phyloP scores from a whole-genome alignment of 371 early-diverging fungal genomes.

The Actinomortierella ambigua region DNA sequence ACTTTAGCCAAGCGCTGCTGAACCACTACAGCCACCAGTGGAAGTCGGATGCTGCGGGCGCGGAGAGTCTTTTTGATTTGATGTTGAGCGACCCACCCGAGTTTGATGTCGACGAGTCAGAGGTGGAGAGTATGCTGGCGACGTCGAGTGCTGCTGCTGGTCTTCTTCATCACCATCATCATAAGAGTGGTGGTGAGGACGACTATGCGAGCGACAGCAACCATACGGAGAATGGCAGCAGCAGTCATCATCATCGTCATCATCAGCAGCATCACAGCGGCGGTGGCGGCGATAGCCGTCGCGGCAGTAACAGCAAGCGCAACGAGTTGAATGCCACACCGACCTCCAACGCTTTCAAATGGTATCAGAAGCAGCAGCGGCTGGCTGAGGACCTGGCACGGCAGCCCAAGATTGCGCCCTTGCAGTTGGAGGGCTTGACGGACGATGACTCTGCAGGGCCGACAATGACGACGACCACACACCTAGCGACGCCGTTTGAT shows the following conservation, averaged over 20 bases:
- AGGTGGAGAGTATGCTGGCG: conserved; percentile 19
- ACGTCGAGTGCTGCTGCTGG: too few relatives aligned
- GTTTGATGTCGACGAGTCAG: conserved; percentile 24
- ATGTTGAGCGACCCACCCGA: conserved; percentile 45
- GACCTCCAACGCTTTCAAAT: conserved; percentile 11
- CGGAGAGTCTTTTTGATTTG: conserved; percentile 27
- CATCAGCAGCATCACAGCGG: too few relatives aligned
- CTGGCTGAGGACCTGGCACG: conserved; percentile 27
- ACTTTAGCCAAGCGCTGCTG: conserved; percentile 29
- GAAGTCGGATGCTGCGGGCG: conserved; percentile 22
- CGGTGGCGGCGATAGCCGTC: neutral
- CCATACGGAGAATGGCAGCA: too few relatives aligned
- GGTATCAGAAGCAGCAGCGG: conserved; percentile 33
- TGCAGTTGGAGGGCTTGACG: conserved; percentile 7
- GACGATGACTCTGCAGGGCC: neutral
- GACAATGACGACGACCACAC: neutral
- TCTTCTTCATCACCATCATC: too few relatives aligned
- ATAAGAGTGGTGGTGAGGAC: too few relatives aligned
- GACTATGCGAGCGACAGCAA: too few relatives aligned
- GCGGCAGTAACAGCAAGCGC: neutral
- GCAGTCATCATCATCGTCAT: conserved; percentile 3
- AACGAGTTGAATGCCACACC: conserved; percentile 18
- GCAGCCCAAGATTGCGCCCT: conserved; percentile 22
- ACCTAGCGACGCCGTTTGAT: neutral
- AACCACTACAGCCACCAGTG: conserved; percentile 31